Percentiles rank a stretch among this genome's conserved stretches.
Conservation (phyloP, 2,329 filamentous ascomycete genomes). For the Ophiocordyceps camponoti-leonardi region DNA sequence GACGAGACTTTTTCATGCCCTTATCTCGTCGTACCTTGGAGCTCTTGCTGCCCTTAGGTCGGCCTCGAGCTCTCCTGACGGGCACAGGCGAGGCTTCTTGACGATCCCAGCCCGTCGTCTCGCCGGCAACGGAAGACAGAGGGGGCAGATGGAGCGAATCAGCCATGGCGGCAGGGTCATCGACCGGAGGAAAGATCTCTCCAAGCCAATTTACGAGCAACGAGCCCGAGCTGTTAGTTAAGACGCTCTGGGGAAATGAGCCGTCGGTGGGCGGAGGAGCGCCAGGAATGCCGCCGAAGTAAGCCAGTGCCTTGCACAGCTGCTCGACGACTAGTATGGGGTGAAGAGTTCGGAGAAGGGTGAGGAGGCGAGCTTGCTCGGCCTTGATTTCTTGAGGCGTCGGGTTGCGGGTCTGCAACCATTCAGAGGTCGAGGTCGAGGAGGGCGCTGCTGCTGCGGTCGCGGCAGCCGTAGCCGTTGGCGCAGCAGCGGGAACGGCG, state of each 20-base stretch:
- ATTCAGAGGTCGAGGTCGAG: not conserved
- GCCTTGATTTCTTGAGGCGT: constrained; percentile 31
- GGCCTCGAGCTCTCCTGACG: constrained; percentile 29
- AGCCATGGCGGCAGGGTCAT: constrained; percentile 3
- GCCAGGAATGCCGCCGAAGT: constrained; percentile 43
- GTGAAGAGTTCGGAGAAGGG: constrained; percentile 35
- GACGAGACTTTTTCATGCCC: constrained; percentile 26
- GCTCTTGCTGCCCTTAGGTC: constrained; percentile 35
- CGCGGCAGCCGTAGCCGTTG: not conserved
- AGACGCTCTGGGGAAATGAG: constrained; percentile 36
- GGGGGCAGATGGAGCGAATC: not conserved
- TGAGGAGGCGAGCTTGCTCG: constrained; percentile 42
- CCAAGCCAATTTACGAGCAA: constrained; percentile 44
- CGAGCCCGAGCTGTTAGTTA: constrained; percentile 37
- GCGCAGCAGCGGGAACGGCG: not conserved
- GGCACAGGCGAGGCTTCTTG: constrained; percentile 1
- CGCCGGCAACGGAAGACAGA: not conserved
- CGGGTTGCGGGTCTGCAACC: not conserved
- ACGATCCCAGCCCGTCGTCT: not conserved
- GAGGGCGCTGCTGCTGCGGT: not conserved
- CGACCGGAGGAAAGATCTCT: constrained; percentile 39
- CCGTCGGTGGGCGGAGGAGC: constrained; percentile 32
- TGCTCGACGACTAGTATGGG: constrained; percentile 42
- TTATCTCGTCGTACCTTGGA: constrained; percentile 27
- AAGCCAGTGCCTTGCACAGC: constrained; percentile 43